Conservation (phyloP, 768 basidiomycete species). For the Naganishia antarctica region DNA sequence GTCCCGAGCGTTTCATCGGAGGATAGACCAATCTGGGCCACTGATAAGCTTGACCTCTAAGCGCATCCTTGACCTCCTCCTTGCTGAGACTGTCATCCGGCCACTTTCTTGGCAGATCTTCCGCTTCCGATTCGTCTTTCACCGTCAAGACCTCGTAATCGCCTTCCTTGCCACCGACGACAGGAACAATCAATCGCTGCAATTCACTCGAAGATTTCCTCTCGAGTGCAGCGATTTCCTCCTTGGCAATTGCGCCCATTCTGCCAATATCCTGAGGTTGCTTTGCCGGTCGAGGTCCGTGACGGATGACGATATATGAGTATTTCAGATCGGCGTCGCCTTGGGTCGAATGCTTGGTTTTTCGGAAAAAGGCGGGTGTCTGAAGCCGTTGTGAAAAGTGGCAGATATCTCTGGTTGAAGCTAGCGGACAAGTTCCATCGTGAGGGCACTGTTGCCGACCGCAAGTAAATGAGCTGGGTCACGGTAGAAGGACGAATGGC, state of each 20-base stretch:
- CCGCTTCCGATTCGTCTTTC: conserved; percentile 7
- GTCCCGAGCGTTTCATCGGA: conserved; percentile 86
- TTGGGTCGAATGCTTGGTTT: conserved; percentile 75
- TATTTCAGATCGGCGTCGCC: conserved; percentile 85
- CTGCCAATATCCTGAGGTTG: conserved; percentile 30
- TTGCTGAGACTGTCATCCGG: neutral
- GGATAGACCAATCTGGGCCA: conserved; percentile 91
- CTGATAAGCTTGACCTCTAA: conserved; percentile 69
- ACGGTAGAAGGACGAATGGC: conserved; percentile 15
- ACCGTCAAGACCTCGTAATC: conserved; percentile 20
- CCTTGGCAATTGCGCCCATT: conserved; percentile 38
- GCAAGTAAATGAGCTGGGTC: neutral
- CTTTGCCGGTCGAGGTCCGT: conserved; percentile 63
- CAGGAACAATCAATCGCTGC: conserved; percentile 27
- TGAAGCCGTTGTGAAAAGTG: conserved; percentile 83
- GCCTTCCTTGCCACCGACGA: conserved; percentile 22
- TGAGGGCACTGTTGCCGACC: conserved; percentile 70
- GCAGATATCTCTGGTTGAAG: conserved; percentile 54
- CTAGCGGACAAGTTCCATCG: conserved; percentile 74
- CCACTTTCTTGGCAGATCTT: conserved; percentile 10
- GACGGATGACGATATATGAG: conserved; percentile 81
- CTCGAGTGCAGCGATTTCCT: conserved; percentile 34
- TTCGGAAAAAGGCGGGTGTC: conserved; percentile 74
- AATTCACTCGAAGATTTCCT: conserved; percentile 35
- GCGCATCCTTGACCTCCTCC: conserved; percentile 48